These are phyloP conservation scores for Botrytis squamosa DNA, from an alignment of 2,329 filamentous ascomycete genomes.

Conservation along the genomic window DNA sequence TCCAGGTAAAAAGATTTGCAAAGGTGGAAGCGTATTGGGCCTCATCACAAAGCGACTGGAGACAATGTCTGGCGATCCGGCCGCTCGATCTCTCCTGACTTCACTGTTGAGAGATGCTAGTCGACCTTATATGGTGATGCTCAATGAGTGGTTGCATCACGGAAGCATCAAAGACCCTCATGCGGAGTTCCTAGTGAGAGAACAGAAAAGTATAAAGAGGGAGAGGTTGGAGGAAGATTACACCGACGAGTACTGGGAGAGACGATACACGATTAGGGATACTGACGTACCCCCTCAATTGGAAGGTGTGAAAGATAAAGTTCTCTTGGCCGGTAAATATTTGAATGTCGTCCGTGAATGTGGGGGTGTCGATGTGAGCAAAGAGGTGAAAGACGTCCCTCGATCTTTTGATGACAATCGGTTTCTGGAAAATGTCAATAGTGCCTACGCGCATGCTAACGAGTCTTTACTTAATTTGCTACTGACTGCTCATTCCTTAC, in stretches of 20 bases:
- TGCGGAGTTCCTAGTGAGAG: slow-evolving; percentile 89
- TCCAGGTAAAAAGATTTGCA: slow-evolving; percentile 87
- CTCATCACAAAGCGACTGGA: slow-evolving; percentile 81
- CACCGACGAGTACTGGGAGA: slow-evolving; percentile 99
- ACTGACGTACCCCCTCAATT: slow-evolving; percentile 90
- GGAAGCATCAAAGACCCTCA: slow-evolving; percentile 94
- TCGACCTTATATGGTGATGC: slow-evolving; percentile 93
- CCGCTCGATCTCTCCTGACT: slow-evolving; percentile 77
- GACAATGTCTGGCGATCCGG: slow-evolving; percentile 89
- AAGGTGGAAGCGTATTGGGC: slow-evolving; percentile 92
- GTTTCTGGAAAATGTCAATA: slow-evolving; percentile 94
- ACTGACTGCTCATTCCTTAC: slow-evolving; percentile 87
- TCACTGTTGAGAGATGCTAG: slow-evolving; percentile 83
- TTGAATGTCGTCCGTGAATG: slow-evolving; percentile 97
- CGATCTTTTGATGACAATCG: slow-evolving; percentile 86
- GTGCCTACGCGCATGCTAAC: slow-evolving; percentile 92
- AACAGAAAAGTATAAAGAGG: slow-evolving; percentile 90
- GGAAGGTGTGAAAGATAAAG: slow-evolving; percentile 87
- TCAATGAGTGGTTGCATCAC: slow-evolving; percentile 98
- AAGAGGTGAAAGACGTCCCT: slow-evolving; percentile 84
- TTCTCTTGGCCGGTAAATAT: slow-evolving; percentile 93
- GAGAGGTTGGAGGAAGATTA: slow-evolving; percentile 94
- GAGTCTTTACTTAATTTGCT: slow-evolving; percentile 87
- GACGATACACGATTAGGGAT: slow-evolving; percentile 91
- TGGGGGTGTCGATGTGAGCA: slow-evolving; percentile 90